Evolutionary conservation across 1,284 basidiomycete genomes (phyloP).

Genomic region (Cutaneotrichosporon sp.): DNA sequence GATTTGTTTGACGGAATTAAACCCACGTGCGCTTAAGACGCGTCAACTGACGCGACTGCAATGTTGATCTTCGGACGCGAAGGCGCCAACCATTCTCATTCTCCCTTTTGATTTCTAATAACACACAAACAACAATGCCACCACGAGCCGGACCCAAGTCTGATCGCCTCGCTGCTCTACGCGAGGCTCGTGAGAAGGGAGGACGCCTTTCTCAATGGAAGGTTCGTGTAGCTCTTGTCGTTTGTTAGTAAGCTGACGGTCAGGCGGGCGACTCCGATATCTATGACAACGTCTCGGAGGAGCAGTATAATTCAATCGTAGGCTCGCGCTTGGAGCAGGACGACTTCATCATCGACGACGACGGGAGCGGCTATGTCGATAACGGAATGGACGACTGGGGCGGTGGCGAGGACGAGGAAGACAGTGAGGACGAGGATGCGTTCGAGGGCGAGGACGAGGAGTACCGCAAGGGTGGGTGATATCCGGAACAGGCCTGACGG

Average conservation of each 20-base stretch:
- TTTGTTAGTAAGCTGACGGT: slow-evolving; percentile 12
- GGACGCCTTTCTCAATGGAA: slow-evolving; percentile 55
- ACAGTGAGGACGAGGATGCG: slow-evolving; percentile 52
- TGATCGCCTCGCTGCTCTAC: slow-evolving; percentile 53
- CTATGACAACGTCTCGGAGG: slow-evolving; percentile 91
- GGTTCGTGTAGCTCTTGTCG: slow-evolving; percentile 40
- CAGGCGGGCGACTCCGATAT: slow-evolving; percentile 65
- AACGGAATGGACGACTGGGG: slow-evolving; percentile 94
- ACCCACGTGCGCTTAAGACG: background rate
- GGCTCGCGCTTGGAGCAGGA: slow-evolving; percentile 79
- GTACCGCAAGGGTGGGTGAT: slow-evolving; percentile 40
- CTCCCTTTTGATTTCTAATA: background rate
- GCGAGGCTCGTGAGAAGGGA: slow-evolving; percentile 54
- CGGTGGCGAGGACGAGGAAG: slow-evolving; percentile 54
- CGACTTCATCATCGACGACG: slow-evolving; percentile 93
- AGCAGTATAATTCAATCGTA: slow-evolving; percentile 84
- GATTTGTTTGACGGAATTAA: background rate
- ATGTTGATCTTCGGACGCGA: background rate
- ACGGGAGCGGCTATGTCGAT: slow-evolving; percentile 87
- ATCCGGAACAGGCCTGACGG: background rate
- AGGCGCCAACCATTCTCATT: background rate
- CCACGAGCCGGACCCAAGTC: slow-evolving; percentile 14
- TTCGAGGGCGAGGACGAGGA: slow-evolving; percentile 54
- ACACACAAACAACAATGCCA: slow-evolving; percentile 9
- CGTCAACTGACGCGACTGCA: slow-evolving; percentile 1